Conservation (phyloP, 805 yeast genomes). For the Zygosaccharomyces siamensis region DNA sequence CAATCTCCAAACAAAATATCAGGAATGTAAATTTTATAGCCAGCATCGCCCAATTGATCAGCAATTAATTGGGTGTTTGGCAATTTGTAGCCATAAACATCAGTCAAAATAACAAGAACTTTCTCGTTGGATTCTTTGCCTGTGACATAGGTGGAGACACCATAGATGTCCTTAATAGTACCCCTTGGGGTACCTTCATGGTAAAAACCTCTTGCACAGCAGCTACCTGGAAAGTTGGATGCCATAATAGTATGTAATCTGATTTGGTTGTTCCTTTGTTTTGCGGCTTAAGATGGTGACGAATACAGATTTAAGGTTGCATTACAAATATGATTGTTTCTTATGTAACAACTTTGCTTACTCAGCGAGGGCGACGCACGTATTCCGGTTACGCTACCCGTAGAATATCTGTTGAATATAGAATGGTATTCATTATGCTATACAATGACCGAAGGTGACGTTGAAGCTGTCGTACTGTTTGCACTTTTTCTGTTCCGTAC, state of each 20-base stretch:
- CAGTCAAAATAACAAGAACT: conserved; percentile 61
- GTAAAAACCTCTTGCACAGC: conserved; percentile 41
- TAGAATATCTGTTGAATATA: too few relatives aligned
- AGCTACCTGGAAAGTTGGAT: conserved; percentile 48
- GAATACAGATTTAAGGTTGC: too few relatives aligned
- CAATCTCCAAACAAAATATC: conserved; percentile 57
- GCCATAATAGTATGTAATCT: conserved; percentile 33
- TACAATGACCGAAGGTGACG: too few relatives aligned
- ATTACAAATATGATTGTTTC: too few relatives aligned
- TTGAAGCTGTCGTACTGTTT: too few relatives aligned
- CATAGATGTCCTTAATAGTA: conserved; percentile 37
- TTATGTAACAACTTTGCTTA: too few relatives aligned
- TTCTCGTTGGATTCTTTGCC: conserved; percentile 43
- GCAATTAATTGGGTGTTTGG: conserved; percentile 60
- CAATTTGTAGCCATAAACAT: conserved; percentile 58
- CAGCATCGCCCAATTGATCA: conserved; percentile 55
- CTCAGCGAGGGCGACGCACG: too few relatives aligned
- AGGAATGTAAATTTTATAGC: conserved; percentile 69
- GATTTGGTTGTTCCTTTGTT: background rate
- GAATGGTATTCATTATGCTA: too few relatives aligned
- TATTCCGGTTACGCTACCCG: too few relatives aligned
- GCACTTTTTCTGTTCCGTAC: too few relatives aligned
- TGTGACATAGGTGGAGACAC: conserved; percentile 43
- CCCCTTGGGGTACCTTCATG: conserved; percentile 55
- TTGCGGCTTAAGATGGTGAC: too few relatives aligned